These are phyloP conservation scores for Aspergillus terreus DNA, from an alignment of 2,329 filamentous ascomycete genomes.

Conservation along the genomic window DNA sequence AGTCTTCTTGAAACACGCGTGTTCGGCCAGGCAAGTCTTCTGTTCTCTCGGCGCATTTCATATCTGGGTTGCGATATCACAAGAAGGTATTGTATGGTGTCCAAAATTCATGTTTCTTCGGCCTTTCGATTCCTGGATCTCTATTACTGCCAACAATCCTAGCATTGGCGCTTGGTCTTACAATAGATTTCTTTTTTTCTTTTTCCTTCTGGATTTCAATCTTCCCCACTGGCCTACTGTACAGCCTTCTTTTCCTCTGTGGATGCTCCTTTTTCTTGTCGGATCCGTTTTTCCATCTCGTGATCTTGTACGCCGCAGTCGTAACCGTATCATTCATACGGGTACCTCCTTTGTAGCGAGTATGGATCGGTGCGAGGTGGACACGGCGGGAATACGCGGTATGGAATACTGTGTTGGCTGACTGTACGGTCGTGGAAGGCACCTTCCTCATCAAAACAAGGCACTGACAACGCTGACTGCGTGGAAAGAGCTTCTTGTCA, in stretches of 20 bases:
- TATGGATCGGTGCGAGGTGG: no score
- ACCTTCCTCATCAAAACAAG: no score
- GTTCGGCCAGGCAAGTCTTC: not conserved
- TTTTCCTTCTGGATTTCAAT: slow-evolving; percentile 4
- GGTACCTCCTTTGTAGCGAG: no score
- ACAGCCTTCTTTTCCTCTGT: slow-evolving; percentile 3
- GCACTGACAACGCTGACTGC: no score
- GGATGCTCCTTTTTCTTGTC: no score
- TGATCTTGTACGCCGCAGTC: no score
- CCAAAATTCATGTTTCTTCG: slow-evolving; percentile 11
- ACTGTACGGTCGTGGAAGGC: no score
- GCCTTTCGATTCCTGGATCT: slow-evolving; percentile 4
- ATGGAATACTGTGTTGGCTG: no score
- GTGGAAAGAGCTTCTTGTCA: no score
- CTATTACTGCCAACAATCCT: slow-evolving; percentile 7
- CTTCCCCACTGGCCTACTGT: slow-evolving; percentile 1
- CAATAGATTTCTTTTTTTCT: slow-evolving; percentile 25
- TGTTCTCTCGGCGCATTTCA: slow-evolving; percentile 6
- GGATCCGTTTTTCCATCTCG: no score
- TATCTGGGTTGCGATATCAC: slow-evolving; percentile 15
- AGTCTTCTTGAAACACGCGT: not conserved
- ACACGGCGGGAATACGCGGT: no score
- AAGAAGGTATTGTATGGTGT: slow-evolving; percentile 27
- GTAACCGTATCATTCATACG: no score
- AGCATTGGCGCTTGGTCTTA: slow-evolving; percentile 22